A percentile compares a stretch with the other conserved stretches of the same genome.
Evolutionary conservation across 2,329 filamentous ascomycete genomes (phyloP).

Genomic region (Penicillium griseofulvum): DNA sequence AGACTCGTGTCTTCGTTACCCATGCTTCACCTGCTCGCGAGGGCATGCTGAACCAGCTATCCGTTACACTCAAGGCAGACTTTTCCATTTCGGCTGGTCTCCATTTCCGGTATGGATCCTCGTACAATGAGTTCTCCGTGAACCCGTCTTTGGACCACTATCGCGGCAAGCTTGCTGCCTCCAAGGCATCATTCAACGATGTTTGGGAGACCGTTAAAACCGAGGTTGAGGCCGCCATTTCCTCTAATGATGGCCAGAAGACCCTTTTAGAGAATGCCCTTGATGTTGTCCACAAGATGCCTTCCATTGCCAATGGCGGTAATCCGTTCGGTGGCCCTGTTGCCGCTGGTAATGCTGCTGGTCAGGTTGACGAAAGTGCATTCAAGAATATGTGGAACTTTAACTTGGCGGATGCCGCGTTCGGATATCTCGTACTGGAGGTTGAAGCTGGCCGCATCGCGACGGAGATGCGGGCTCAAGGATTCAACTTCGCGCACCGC

Average conservation of each 20-base stretch:
- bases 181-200: conserved; percentile 97
- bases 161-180: conserved; percentile 94
- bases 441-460: conserved; percentile 94
- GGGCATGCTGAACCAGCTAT: conserved; percentile 94
- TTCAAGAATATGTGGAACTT: conserved; percentile 99
- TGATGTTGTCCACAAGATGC: conserved; percentile 97
- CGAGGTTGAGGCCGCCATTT: conserved; percentile 91
- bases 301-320: conserved; percentile 85
- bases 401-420: conserved; percentile 94
- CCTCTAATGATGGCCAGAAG: conserved; percentile 90
- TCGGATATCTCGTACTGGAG: conserved; percentile 92
- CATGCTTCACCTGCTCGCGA: conserved; percentile 96
- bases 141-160: conserved; percentile 98
- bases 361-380: conserved; percentile 94
- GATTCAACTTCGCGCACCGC: conserved; percentile 98
- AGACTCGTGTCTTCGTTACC: conserved; percentile 94
- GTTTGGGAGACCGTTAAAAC: conserved; percentile 98
- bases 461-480: conserved; percentile 97
- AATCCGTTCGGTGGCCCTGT: conserved; percentile 93
- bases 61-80: conserved; percentile 94
- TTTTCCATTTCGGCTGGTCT: conserved; percentile 97
- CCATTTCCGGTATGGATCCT: conserved; percentile 97
- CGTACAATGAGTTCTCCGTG: conserved; percentile 99
- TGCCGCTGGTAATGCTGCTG: conserved; percentile 66
- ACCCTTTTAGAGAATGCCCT: conserved; percentile 87